A percentile compares a stretch with the other conserved stretches of the same genome.
These are phyloP conservation scores for Microcyclospora pomicola DNA, from an alignment of 2,329 filamentous ascomycete genomes.

Conservation along the genomic window DNA sequence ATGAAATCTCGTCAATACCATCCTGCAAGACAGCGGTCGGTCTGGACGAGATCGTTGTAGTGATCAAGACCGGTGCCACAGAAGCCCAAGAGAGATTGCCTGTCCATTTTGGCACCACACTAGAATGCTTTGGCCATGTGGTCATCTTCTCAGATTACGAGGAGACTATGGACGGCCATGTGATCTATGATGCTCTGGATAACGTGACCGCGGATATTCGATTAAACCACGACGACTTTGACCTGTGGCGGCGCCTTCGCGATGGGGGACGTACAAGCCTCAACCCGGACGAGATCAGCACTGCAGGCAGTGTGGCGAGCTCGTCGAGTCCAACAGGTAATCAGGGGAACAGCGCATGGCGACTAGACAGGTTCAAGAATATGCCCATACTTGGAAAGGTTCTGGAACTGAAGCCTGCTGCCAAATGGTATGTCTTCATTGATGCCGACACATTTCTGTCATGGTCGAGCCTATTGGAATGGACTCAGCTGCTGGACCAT, in stretches of 20 bases:
- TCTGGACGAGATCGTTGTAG: conserved; percentile 35
- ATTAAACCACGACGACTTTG: conserved; percentile 16
- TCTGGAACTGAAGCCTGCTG: conserved; percentile 26
- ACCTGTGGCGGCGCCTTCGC: conserved; percentile 21
- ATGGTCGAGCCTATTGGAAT: conserved; percentile 37
- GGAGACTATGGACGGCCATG: conserved; percentile 32
- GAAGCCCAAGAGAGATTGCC: conserved; percentile 40
- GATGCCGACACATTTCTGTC: conserved; percentile 43
- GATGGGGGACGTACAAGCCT: conserved; percentile 15
- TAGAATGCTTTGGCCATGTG: conserved; percentile 40
- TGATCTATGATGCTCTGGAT: conserved; percentile 19
- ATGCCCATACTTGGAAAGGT: conserved; percentile 24
- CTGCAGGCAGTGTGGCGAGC: conserved; percentile 4
- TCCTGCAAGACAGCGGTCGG: neutral
- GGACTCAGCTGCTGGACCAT: conserved; percentile 36
- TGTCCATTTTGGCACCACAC: conserved; percentile 37
- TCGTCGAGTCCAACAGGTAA: conserved; percentile 1
- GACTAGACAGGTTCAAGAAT: conserved; percentile 27
- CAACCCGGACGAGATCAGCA: conserved; percentile 11
- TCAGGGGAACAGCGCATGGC: conserved; percentile 9
- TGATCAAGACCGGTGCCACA: conserved; percentile 43
- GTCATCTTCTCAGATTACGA: conserved; percentile 44
- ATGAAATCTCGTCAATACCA: neutral
- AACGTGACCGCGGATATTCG: conserved; percentile 14
- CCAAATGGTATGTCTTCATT: conserved; percentile 44